Conservation (phyloP, 257 asterid genomes). For the Henckelia pumila region DNA sequence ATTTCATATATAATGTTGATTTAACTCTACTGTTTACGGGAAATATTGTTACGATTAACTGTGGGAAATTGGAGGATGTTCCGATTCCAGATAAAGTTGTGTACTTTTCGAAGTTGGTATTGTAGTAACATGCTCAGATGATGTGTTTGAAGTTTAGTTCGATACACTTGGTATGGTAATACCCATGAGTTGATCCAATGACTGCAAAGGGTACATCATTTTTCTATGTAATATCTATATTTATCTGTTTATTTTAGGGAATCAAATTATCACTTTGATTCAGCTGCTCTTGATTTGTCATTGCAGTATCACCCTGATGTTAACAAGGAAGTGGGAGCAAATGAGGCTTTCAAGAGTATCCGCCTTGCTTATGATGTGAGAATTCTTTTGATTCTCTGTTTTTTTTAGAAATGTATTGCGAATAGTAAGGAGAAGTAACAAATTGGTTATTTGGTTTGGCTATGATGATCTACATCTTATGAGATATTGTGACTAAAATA, state of each 20-base stretch:
- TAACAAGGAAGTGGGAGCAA: constrained; percentile 70
- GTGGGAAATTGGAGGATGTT: too few species aligned
- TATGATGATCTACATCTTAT: neutral
- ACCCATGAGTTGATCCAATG: too few species aligned
- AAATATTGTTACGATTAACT: too few species aligned
- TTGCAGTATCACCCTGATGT: constrained; percentile 94
- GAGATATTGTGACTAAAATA: neutral
- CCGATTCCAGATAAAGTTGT: neutral
- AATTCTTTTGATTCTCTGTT: constrained; percentile 8
- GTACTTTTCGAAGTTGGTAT: too few species aligned
- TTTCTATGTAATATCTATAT: too few species aligned
- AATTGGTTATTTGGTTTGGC: neutral
- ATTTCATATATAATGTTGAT: neutral
- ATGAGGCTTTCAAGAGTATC: constrained; percentile 69
- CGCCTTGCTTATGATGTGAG: constrained; percentile 84
- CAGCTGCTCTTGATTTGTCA: constrained; percentile 22
- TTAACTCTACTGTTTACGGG: too few species aligned
- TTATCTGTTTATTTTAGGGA: too few species aligned
- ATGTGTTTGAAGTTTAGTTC: too few species aligned
- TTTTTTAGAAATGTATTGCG: neutral
- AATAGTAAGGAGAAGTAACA: neutral
- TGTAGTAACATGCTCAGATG: too few species aligned
- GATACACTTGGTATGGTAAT: too few species aligned
- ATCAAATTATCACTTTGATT: constrained; percentile 8
- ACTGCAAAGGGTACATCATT: too few species aligned